Conservation (phyloP, 1,284 basidiomycete species). For the Flammula alnicola region DNA sequence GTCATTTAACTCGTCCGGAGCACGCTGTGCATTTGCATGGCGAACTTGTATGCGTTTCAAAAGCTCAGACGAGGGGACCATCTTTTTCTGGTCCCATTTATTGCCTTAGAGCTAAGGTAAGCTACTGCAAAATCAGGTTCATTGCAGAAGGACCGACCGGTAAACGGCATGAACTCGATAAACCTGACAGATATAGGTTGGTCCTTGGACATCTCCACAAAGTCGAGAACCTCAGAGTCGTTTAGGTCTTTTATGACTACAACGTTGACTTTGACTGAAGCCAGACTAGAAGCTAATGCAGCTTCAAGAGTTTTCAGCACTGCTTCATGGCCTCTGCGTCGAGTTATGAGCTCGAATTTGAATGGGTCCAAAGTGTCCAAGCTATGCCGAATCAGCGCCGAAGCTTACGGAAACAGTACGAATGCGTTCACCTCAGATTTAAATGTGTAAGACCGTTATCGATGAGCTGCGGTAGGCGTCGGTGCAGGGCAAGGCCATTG, state of each 20-base stretch:
- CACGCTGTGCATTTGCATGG: slow-evolving; percentile 56
- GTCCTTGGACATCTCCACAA: slow-evolving; percentile 76
- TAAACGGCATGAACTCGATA: slow-evolving; percentile 95
- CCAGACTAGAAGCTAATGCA: slow-evolving; percentile 58
- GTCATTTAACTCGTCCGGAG: slow-evolving; percentile 74
- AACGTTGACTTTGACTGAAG: slow-evolving; percentile 80
- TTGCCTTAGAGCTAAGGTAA: slow-evolving; percentile 57
- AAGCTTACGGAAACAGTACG: slow-evolving; percentile 9
- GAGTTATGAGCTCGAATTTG: slow-evolving; percentile 88
- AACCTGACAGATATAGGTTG: slow-evolving; percentile 76
- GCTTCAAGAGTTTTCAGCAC: slow-evolving; percentile 72
- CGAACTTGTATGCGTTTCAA: slow-evolving; percentile 51
- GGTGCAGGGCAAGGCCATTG: slow-evolving; percentile 80
- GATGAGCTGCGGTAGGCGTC: slow-evolving; percentile 71
- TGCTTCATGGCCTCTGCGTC: slow-evolving; percentile 74
- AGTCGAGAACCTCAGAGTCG: slow-evolving; percentile 77
- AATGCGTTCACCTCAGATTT: slow-evolving; percentile 66
- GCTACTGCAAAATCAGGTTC: neutral
- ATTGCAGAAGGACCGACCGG: slow-evolving; percentile 51
- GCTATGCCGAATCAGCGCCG: slow-evolving; percentile 39
- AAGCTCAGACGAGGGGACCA: slow-evolving; percentile 75
- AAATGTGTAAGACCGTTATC: slow-evolving; percentile 80
- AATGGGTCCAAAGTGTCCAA: slow-evolving; percentile 87
- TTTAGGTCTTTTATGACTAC: slow-evolving; percentile 85
- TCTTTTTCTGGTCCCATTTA: slow-evolving; percentile 83